phyloP scores from a whole-genome alignment of 768 basidiomycete species.

The Hygrocybe punicea region DNA sequence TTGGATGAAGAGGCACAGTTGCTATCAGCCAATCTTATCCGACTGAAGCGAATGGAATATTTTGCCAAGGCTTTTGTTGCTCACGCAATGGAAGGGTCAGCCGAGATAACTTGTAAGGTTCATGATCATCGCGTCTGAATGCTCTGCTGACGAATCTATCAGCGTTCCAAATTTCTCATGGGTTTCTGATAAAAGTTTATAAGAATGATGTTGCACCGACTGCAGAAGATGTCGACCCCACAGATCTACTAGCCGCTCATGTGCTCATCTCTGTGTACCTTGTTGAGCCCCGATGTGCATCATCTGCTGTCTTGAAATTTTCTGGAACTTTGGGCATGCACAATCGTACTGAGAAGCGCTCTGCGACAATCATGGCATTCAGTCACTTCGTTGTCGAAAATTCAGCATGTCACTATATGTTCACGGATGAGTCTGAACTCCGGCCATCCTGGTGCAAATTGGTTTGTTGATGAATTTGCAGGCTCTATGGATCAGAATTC shows the following conservation, averaged over 20 bases:
- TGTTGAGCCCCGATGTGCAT: neutral
- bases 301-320: neutral
- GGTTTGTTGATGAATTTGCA: neutral
- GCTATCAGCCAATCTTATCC: neutral
- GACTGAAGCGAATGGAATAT: neutral
- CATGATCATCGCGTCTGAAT: neutral
- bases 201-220: neutral
- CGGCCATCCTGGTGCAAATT: too few species aligned
- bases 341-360: neutral
- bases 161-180: neutral
- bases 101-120: neutral
- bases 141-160: neutral
- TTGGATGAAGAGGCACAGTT: neutral
- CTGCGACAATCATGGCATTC: constrained; percentile 1
- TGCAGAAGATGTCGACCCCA: neutral
- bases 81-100: neutral
- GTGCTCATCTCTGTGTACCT: neutral
- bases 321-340: neutral
- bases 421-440: too few species aligned
- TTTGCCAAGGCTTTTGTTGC: neutral
- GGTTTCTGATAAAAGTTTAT: neutral
- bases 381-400: too few species aligned
- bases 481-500: neutral
- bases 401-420: too few species aligned
- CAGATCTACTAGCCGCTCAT: neutral